A percentile compares a stretch with the other conserved stretches of the same genome.
phyloP scores from a whole-genome alignment of 805 yeast species.

The Monosporozyma servazzii region DNA sequence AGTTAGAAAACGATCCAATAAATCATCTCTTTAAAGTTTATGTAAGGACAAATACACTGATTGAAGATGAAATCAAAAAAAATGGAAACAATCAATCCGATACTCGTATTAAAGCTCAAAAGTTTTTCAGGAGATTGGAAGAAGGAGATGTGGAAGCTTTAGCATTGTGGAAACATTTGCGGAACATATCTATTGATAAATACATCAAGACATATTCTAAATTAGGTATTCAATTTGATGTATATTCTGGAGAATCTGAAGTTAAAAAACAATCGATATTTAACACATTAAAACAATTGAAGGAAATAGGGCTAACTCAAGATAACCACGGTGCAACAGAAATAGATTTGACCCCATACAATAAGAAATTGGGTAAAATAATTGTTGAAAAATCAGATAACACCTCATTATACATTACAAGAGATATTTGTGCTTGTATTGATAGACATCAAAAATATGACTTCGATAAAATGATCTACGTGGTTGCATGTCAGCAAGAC shows the following conservation, averaged over 20 bases:
- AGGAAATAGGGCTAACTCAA: slow-evolving; percentile 59
- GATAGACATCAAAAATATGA: slow-evolving; percentile 76
- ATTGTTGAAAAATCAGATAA: slow-evolving; percentile 93
- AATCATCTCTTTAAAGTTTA: slow-evolving; percentile 91
- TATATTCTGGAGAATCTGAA: slow-evolving; percentile 93
- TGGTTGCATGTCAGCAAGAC: slow-evolving; percentile 94
- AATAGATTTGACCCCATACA: slow-evolving; percentile 74
- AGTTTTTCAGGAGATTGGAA: slow-evolving; percentile 84
- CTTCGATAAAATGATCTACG: slow-evolving; percentile 94
- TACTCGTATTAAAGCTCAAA: slow-evolving; percentile 78
- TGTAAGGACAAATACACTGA: slow-evolving; percentile 75
- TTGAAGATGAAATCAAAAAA: slow-evolving; percentile 33
- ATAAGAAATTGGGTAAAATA: slow-evolving; percentile 88
- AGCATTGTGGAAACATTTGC: slow-evolving; percentile 73
- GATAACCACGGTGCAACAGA: slow-evolving; percentile 88
- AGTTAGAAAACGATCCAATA: slow-evolving; percentile 69
- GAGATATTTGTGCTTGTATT: slow-evolving; percentile 95
- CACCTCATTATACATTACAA: slow-evolving; percentile 83
- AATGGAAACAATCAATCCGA: slow-evolving; percentile 14
- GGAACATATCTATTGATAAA: slow-evolving; percentile 81
- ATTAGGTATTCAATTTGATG: slow-evolving; percentile 79
- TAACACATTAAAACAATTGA: slow-evolving; percentile 51
- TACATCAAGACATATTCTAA: slow-evolving; percentile 86
- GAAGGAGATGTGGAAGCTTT: slow-evolving; percentile 81
- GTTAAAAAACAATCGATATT: slow-evolving; percentile 68